phyloP scores from a whole-genome alignment of 805 yeast genomes.

The Brettanomyces anomalus region DNA sequence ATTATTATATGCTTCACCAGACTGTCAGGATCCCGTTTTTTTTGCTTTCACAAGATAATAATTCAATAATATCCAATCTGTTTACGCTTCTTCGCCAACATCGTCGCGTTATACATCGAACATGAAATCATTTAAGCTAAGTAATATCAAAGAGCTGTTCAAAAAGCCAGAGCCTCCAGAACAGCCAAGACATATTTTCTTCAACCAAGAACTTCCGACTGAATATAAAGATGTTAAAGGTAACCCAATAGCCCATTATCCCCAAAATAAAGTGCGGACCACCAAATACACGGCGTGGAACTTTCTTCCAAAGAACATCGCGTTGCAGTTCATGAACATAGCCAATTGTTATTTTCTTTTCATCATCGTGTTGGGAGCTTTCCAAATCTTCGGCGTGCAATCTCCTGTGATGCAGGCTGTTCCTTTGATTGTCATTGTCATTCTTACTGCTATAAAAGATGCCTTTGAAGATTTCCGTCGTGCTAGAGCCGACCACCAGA shows the following conservation, averaged over 20 bases:
- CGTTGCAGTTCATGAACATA: slow-evolving; percentile 47
- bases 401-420: slow-evolving; percentile 70
- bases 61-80: too few relatives aligned
- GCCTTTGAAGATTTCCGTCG: slow-evolving; percentile 72
- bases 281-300: slow-evolving; percentile 53
- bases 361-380: slow-evolving; percentile 47
- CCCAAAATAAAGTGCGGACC: slow-evolving; percentile 52
- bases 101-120: too few relatives aligned
- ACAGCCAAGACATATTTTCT: slow-evolving; percentile 37
- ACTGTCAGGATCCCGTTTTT: too few relatives aligned
- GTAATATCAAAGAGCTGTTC: neutral
- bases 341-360: slow-evolving; percentile 53
- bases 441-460: slow-evolving; percentile 66
- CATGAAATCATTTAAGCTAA: too few relatives aligned
- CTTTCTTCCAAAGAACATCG: slow-evolving; percentile 47
- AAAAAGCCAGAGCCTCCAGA: neutral
- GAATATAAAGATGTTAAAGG: slow-evolving; percentile 47
- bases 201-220: slow-evolving; percentile 53
- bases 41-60: too few relatives aligned
- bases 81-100: too few relatives aligned
- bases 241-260: slow-evolving; percentile 33
- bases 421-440: slow-evolving; percentile 72
- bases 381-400: slow-evolving; percentile 65
- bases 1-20: too few relatives aligned
- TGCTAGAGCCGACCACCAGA: slow-evolving; percentile 51